Conservation (phyloP, 148 eudicot species). For the Chenopodium suecicum region DNA sequence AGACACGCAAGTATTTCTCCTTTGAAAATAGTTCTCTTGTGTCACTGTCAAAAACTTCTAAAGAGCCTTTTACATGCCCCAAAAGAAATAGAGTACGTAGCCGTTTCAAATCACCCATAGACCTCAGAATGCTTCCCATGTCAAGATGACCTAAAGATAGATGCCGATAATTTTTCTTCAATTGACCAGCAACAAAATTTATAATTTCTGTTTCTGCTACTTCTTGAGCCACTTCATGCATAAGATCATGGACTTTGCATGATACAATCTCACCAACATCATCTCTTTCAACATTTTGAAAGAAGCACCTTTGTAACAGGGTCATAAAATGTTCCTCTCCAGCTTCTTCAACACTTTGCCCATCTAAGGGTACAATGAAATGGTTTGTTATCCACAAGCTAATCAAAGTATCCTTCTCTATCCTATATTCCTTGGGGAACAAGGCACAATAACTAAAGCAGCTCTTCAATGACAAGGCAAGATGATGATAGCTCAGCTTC, state of each 20-base stretch:
- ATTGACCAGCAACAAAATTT: not conserved
- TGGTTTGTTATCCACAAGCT: not conserved
- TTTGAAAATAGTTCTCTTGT: not conserved
- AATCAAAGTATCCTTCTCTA: not conserved
- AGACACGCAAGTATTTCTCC: not conserved
- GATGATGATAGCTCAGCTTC: not conserved
- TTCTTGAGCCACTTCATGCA: not conserved
- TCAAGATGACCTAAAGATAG: not conserved
- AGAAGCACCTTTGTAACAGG: not conserved
- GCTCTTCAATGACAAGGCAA: not conserved
- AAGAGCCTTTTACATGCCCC: not conserved
- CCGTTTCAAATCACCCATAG: not conserved
- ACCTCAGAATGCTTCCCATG: not conserved
- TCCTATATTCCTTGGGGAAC: not conserved
- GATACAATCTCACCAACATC: not conserved
- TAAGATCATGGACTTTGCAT: conserved; percentile 1
- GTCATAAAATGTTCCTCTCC: not conserved
- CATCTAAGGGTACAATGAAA: not conserved
- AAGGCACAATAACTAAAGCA: conserved; percentile 1
- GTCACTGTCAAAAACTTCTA: not conserved
- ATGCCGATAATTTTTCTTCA: not conserved
- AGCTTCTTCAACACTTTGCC: not conserved
- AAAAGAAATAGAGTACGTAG: not conserved
- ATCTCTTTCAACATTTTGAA: not conserved
- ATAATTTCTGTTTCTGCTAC: not conserved